Conservation (phyloP, 2,329 filamentous ascomycete genomes). For the Cercospora janseana region DNA sequence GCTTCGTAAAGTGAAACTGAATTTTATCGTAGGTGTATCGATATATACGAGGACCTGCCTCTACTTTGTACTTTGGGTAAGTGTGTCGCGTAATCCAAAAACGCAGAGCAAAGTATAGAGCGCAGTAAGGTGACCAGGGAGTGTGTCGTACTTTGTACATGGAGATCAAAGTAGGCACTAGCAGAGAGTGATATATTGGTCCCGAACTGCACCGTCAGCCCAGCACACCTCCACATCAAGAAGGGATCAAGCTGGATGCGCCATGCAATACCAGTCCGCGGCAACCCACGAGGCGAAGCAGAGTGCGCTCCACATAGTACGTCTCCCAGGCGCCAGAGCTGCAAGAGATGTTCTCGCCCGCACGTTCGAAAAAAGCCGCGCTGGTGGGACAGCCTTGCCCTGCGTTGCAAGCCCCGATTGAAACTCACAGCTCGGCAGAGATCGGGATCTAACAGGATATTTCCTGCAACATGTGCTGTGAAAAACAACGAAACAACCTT, state of each 20-base stretch:
- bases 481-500: not conserved
- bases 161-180: not conserved
- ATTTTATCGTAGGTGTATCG: too few relatives aligned
- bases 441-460: conserved; percentile 2
- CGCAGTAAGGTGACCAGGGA: not conserved
- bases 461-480: not conserved
- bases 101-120: not conserved
- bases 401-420: not conserved
- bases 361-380: conserved; percentile 5
- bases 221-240: not conserved
- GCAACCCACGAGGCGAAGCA: not conserved
- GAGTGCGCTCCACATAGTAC: not conserved
- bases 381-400: not conserved
- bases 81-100: not conserved
- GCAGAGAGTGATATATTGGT: conserved; percentile 8
- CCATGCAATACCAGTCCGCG: conserved; percentile 9
- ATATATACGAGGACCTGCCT: conserved; percentile 5
- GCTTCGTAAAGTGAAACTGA: not conserved
- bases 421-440: not conserved
- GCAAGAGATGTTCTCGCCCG: too few relatives aligned
- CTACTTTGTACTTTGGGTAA: not conserved
- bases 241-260: conserved; percentile 5
- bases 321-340: not conserved
- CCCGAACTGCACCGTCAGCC: conserved; percentile 10
- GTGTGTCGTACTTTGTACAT: too few relatives aligned